Percentiles rank a stretch among this genome's conserved stretches.
Conservation (phyloP, 495 filamentous ascomycete species). For the Emericellopsis terricola region DNA sequence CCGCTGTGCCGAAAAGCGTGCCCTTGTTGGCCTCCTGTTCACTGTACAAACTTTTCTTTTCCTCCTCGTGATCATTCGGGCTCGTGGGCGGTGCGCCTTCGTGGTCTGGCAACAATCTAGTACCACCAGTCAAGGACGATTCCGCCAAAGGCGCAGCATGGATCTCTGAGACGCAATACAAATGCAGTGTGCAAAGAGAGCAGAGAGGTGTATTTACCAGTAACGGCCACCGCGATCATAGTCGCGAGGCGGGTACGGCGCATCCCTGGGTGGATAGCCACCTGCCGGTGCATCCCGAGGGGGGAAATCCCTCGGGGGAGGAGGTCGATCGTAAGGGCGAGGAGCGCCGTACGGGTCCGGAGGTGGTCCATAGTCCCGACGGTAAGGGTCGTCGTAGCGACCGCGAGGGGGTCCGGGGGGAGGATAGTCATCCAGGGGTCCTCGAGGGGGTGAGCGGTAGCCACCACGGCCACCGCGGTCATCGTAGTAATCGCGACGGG, state of each 20-base stretch:
- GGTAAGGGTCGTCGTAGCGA: constrained; percentile 45
- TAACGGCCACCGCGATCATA: constrained; percentile 25
- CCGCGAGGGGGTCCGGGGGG: constrained; percentile 29
- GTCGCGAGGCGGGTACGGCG: constrained; percentile 13
- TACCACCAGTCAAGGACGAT: constrained; percentile 2
- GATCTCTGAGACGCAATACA: too few species aligned
- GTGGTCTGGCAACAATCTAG: constrained; percentile 1
- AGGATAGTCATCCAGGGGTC: constrained; percentile 65
- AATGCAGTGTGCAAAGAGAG: too few species aligned
- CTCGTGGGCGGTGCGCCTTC: too few species aligned
- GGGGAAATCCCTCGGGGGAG: constrained; percentile 35
- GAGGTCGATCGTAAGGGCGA: constrained; percentile 40
- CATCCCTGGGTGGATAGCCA: too few species aligned
- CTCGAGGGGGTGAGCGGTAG: constrained; percentile 59
- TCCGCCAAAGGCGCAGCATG: constrained; percentile 2
- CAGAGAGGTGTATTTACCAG: constrained; percentile 15
- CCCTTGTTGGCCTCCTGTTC: too few species aligned
- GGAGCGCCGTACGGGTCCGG: constrained; percentile 46
- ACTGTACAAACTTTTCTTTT: too few species aligned
- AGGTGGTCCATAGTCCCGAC: constrained; percentile 35
- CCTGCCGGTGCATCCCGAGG: constrained; percentile 14
- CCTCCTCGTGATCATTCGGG: too few species aligned
- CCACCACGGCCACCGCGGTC: constrained; percentile 44
- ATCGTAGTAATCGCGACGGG: constrained; percentile 72
- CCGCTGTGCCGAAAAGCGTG: too few species aligned